Evolutionary conservation across 1,139 yeast species (phyloP), one percentile per base, ranked within the genome.

Genomic region (Suhomyces taliae): DNA sequence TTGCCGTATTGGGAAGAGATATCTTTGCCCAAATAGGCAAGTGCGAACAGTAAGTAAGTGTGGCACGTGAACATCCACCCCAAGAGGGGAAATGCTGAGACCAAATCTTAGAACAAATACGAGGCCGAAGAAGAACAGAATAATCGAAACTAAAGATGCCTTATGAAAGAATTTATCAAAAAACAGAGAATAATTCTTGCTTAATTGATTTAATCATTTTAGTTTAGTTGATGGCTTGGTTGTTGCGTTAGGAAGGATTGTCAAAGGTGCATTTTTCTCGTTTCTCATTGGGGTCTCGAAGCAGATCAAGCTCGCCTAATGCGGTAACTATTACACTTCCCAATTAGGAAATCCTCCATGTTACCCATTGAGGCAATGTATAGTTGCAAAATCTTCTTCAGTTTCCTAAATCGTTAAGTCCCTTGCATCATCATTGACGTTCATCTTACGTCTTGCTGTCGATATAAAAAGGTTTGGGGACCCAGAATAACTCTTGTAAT

Each of bases 251-350:
- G 43, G 46, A 11, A 32, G 26, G 24, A 26, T 31, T 32, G 43
- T 14, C 15, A 34, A 27, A 34, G 35, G 34, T 10, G 39, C 26
- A 14, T 36, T 14, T 36, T 26, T 29, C 2, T 37, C 34, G 24
- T 19, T 19, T 4, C 24, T 19, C 6, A 6, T 4, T 5, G 32
- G 32, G 9, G 32, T 29, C 11, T 29, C 32, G 11, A 9, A 9
- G 11, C 32, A 29, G 32, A 29, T 29, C 32, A 29, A 29, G 11
- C 32, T 5, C 8, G 34, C 58, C 58, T 14, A 45, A 46, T 45
- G 44, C 37, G 57, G 56, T 44, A 49, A 47, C 40, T 35, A 43
- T 34, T 37, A 40, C 43, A 44, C 39, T 37, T 41, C 48, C 48
- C 34, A 39, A 41, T 29, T 19, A 31, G 45, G 44, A 32, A 31